Conservation (phyloP, 176 grass and related monocot species). For the Tillandsia fasciculata region DNA sequence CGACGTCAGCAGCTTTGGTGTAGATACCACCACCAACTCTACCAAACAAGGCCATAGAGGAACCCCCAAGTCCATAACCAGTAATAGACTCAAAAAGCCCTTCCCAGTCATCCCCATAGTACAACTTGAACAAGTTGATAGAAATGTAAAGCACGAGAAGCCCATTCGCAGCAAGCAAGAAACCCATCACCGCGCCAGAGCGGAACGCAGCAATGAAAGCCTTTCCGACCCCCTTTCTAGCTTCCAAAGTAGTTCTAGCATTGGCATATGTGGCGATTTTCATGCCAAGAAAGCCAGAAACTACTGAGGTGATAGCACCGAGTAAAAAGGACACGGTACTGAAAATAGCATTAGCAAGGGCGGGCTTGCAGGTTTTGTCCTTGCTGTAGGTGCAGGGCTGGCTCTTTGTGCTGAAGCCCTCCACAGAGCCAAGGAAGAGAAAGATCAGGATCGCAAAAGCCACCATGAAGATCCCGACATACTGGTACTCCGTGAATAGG, state of each 20-base stretch:
- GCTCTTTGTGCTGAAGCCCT: constrained; percentile 78
- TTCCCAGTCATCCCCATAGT: constrained; percentile 96
- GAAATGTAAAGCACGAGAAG: constrained; percentile 78
- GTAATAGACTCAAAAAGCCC: constrained; percentile 90
- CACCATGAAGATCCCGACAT: constrained; percentile 77
- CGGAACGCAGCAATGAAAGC: constrained; percentile 83
- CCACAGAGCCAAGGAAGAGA: constrained; percentile 86
- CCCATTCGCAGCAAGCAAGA: constrained; percentile 90
- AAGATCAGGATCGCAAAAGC: constrained; percentile 79
- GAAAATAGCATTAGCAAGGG: constrained; percentile 78
- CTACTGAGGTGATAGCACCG: constrained; percentile 72
- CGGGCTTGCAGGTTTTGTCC: constrained; percentile 82
- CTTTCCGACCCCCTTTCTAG: constrained; percentile 91
- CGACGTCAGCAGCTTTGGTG: constrained; percentile 95
- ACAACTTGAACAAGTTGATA: constrained; percentile 78
- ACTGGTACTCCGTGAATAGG: constrained; percentile 84
- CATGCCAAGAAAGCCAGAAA: constrained; percentile 95
- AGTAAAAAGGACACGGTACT: constrained; percentile 85
- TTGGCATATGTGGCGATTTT: constrained; percentile 95
- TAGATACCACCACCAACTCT: constrained; percentile 94
- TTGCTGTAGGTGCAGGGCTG: constrained; percentile 86
- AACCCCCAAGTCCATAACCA: constrained; percentile 89
- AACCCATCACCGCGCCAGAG: constrained; percentile 96
- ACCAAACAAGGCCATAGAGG: constrained; percentile 92
- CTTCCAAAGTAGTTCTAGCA: constrained; percentile 85